A percentile compares a stretch with the other conserved stretches of the same genome.
Conservation (phyloP, 179 eudicot species). For the Pouteria campechiana region DNA sequence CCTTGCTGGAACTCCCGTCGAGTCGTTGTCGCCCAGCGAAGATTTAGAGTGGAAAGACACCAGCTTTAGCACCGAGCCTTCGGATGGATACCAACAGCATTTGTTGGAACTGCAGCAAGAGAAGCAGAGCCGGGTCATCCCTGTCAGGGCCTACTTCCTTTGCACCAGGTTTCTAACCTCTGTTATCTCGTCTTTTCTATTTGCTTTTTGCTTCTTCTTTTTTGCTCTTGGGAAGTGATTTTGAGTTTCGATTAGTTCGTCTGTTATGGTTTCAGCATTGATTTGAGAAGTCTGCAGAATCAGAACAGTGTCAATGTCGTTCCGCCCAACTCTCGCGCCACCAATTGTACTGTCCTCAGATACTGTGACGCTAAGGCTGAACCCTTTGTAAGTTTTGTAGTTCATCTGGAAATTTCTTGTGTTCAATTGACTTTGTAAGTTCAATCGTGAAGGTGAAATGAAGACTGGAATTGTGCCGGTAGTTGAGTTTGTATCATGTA, state of each 20-base stretch:
- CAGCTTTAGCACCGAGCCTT: too few species aligned
- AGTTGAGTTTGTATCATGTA: neutral
- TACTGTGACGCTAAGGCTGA: slow-evolving; percentile 48
- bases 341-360: slow-evolving; percentile 62
- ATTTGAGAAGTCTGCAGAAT: slow-evolving; percentile 64
- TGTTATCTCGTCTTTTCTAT: neutral
- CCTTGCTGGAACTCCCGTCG: too few species aligned
- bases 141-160: slow-evolving; percentile 72
- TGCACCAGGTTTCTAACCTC: slow-evolving; percentile 52
- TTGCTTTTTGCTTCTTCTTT: neutral
- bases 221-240: neutral
- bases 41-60: too few species aligned
- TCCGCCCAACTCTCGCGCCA: slow-evolving; percentile 65
- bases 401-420: neutral
- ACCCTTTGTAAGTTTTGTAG: slow-evolving; percentile 36
- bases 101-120: too few species aligned
- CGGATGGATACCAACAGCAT: too few species aligned
- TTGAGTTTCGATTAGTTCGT: neutral
- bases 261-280: slow-evolving; percentile 39
- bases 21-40: too few species aligned
- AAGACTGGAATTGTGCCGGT: neutral
- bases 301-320: slow-evolving; percentile 45
- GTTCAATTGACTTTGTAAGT: neutral
- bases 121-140: too few species aligned
- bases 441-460: neutral